Evolutionary conservation across 2,329 filamentous ascomycete species (phyloP).

Genomic region (Dendrostoma leiphaemia): DNA sequence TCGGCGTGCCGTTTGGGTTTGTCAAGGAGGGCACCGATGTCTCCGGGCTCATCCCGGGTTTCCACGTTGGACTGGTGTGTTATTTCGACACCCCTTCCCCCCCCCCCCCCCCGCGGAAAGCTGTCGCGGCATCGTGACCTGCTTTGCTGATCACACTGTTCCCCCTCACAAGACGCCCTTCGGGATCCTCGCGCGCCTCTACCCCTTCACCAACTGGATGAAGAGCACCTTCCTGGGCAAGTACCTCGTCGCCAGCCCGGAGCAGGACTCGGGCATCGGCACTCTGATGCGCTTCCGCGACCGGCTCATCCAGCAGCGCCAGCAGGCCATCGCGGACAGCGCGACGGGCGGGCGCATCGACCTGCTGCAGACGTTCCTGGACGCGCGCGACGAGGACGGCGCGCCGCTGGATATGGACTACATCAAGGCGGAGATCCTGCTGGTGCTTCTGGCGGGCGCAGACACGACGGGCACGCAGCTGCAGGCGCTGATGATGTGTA

Average conservation of each 20-base stretch:
- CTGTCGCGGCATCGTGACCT: no score
- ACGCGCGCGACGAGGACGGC: slow-evolving; percentile 41
- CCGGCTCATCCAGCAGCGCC: slow-evolving; percentile 46
- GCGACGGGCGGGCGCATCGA: slow-evolving; percentile 45
- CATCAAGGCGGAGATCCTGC: slow-evolving; percentile 51
- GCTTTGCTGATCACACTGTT: no score
- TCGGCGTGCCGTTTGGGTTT: slow-evolving; percentile 56
- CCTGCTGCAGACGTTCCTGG: slow-evolving; percentile 50
- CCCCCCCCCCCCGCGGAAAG: no score
- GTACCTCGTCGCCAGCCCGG: slow-evolving; percentile 51
- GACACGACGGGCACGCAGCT: slow-evolving; percentile 11
- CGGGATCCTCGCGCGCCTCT: slow-evolving; percentile 49
- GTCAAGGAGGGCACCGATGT: slow-evolving; percentile 50
- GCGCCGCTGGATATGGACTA: slow-evolving; percentile 47
- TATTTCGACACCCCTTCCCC: not conserved
- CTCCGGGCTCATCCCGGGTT: slow-evolving; percentile 50
- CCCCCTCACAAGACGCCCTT: slow-evolving; percentile 43
- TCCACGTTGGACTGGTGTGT: slow-evolving; percentile 46
- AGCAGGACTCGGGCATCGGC: slow-evolving; percentile 53
- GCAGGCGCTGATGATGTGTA: slow-evolving; percentile 32
- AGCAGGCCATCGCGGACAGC: slow-evolving; percentile 44
- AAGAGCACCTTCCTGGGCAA: slow-evolving; percentile 51
- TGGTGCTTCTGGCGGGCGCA: slow-evolving; percentile 32
- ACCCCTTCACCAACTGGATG: slow-evolving; percentile 53
- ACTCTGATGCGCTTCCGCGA: slow-evolving; percentile 58